A percentile compares a stretch with the other conserved stretches of the same genome.
phyloP scores from a whole-genome alignment of 768 basidiomycete genomes.

The Auriscalpium orientale region DNA sequence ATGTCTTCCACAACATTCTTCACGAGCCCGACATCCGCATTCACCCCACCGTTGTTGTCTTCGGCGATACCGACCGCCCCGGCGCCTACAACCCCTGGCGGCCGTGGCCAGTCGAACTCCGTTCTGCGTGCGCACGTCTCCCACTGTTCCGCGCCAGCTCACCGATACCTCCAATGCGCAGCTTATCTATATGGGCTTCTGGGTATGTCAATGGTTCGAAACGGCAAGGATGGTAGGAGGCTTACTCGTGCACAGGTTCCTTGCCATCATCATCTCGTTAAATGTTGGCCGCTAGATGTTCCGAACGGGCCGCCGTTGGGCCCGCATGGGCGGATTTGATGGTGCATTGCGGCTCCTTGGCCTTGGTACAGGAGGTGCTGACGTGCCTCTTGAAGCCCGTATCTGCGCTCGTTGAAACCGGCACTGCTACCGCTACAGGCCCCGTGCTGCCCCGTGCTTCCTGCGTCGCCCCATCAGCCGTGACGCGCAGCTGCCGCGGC shows the following conservation, averaged over 20 bases:
- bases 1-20: too few relatives aligned
- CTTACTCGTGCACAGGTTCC: background rate
- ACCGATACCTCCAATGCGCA: background rate
- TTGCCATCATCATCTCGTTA: too few relatives aligned
- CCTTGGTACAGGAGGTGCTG: too few relatives aligned
- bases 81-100: background rate
- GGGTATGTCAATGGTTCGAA: too few relatives aligned
- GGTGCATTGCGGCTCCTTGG: background rate
- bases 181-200: background rate
- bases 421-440: too few relatives aligned
- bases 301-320: too few relatives aligned
- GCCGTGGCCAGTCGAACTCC: background rate
- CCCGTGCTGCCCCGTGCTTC: too few relatives aligned
- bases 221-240: background rate
- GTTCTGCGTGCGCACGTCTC: background rate
- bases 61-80: background rate
- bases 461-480: background rate
- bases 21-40: too few relatives aligned
- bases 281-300: too few relatives aligned
- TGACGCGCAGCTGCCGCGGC: background rate
- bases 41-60: background rate
- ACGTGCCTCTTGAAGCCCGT: background rate
- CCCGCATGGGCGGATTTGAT: constrained; percentile 2
- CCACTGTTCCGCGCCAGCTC: background rate
- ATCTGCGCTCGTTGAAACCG: background rate